phyloP scores from a whole-genome alignment of 2,329 filamentous ascomycete genomes.

The Hysterium pulicare region DNA sequence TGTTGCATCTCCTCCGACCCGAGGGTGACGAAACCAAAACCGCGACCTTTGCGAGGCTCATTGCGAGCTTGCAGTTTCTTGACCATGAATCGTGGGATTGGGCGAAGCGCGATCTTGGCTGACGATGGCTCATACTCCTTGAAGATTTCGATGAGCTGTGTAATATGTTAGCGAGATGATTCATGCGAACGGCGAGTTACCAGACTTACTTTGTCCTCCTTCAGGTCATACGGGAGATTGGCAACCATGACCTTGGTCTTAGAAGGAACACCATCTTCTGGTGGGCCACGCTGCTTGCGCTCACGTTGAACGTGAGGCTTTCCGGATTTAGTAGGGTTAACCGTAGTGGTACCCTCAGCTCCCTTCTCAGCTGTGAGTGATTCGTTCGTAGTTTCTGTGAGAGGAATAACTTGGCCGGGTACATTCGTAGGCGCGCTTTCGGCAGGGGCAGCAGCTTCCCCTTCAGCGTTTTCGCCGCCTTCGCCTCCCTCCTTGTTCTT shows the following conservation, averaged over 20 bases:
- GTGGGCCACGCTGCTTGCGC: conserved; percentile 84
- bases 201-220: conserved; percentile 81
- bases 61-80: conserved; percentile 99
- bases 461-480: conserved; percentile 41
- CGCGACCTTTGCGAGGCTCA: conserved; percentile 97
- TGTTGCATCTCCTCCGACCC: conserved; percentile 93
- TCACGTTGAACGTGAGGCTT: conserved; percentile 52
- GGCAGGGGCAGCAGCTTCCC: conserved; percentile 46
- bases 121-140: conserved; percentile 85
- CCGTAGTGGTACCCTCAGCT: conserved; percentile 42
- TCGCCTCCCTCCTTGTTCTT: conserved; percentile 47
- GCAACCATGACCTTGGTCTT: conserved; percentile 99
- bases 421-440: conserved; percentile 47
- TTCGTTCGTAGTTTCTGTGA: conserved; percentile 53
- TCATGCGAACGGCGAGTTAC: background rate
- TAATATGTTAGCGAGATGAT: conserved; percentile 12
- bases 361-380: conserved; percentile 54
- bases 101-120: conserved; percentile 97
- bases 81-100: conserved; percentile 99
- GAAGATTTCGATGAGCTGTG: conserved; percentile 95
- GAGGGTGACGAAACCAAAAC: conserved; percentile 96
- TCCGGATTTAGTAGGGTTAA: conserved; percentile 39
- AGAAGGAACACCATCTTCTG: conserved; percentile 94
- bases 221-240: conserved; percentile 97
- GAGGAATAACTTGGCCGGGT: conserved; percentile 48